phyloP scores from a whole-genome alignment of 108 stramenopile species.

The Skeletonema grethae region DNA sequence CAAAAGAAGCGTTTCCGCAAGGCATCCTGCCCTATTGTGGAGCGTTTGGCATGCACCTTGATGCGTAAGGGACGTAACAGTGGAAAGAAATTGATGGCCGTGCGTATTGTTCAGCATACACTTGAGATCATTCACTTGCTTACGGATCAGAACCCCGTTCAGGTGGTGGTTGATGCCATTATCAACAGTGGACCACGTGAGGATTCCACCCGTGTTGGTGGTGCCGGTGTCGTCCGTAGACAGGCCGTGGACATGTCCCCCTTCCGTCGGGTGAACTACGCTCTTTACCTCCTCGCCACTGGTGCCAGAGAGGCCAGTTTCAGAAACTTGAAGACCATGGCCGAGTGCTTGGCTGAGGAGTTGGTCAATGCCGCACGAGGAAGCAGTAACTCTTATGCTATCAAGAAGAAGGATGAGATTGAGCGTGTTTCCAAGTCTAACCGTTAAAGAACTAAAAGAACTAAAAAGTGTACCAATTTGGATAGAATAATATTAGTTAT shows the following conservation, averaged over 20 bases:
- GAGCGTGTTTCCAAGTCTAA: conserved; percentile 99
- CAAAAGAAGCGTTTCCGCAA: conserved; percentile 99
- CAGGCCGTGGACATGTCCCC: conserved; percentile 99
- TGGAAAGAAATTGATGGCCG: conserved; percentile 99
- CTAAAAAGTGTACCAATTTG: conserved; percentile 15
- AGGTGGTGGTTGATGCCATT: conserved; percentile 99
- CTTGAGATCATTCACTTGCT: conserved; percentile 99
- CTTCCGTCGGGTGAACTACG: conserved; percentile 99
- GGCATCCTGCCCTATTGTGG: conserved; percentile 99
- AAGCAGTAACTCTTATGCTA: conserved; percentile 99
- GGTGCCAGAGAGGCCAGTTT: conserved; percentile 99
- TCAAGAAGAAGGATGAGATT: conserved; percentile 99
- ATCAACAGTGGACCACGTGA: conserved; percentile 99
- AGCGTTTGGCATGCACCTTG: conserved; percentile 96
- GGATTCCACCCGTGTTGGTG: conserved; percentile 99
- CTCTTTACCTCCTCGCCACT: conserved; percentile 96
- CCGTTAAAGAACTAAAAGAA: conserved; percentile 86
- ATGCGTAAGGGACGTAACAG: conserved; percentile 99
- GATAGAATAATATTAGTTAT: conserved; percentile 4
- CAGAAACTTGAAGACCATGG: conserved; percentile 99
- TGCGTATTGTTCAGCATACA: conserved; percentile 98
- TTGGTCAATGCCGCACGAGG: conserved; percentile 99
- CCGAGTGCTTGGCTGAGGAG: conserved; percentile 99
- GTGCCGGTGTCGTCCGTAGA: conserved; percentile 99
- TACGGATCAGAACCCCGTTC: conserved; percentile 99